Percentiles rank a stretch among this genome's conserved stretches.
Evolutionary conservation across 163 green algal genomes (phyloP).

Genomic region (Chloromonas sp.): DNA sequence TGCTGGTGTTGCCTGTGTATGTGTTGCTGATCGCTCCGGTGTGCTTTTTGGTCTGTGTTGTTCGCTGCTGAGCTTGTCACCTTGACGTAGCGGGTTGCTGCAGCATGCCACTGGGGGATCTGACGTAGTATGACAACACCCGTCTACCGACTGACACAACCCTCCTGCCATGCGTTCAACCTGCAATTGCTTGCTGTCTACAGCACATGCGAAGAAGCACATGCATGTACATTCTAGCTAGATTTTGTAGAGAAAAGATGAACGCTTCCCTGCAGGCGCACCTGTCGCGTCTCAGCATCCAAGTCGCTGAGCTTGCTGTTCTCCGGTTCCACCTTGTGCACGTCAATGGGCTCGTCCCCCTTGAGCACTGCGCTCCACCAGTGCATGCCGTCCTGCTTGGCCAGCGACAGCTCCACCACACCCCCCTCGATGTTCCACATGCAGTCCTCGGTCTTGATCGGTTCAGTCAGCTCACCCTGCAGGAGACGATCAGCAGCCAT

Average conservation of each 20-base stretch:
- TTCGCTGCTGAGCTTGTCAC: too few species aligned
- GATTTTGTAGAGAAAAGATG: too few species aligned
- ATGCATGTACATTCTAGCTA: neutral
- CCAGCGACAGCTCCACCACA: slow-evolving; percentile 70
- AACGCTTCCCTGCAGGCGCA: slow-evolving; percentile 49
- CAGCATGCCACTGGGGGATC: too few species aligned
- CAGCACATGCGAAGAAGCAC: neutral
- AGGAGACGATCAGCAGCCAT: slow-evolving; percentile 1
- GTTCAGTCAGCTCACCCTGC: slow-evolving; percentile 62
- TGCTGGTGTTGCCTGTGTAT: too few species aligned
- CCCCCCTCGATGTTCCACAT: slow-evolving; percentile 72
- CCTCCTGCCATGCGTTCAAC: too few species aligned
- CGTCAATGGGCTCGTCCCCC: slow-evolving; percentile 74
- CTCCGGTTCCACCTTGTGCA: slow-evolving; percentile 82
- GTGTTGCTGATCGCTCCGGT: too few species aligned
- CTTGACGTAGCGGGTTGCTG: too few species aligned
- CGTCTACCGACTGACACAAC: too few species aligned
- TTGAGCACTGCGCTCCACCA: slow-evolving; percentile 73
- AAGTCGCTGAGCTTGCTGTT: slow-evolving; percentile 83
- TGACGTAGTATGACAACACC: too few species aligned
- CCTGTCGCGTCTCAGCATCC: slow-evolving; percentile 58
- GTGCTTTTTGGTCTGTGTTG: too few species aligned
- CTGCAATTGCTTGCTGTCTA: too few species aligned
- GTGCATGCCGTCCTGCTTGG: slow-evolving; percentile 76
- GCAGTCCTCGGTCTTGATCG: slow-evolving; percentile 74